Base-by-base conservation (phyloP, 371 early-diverging fungal species). In the Chytridium lagenaria region DNA sequence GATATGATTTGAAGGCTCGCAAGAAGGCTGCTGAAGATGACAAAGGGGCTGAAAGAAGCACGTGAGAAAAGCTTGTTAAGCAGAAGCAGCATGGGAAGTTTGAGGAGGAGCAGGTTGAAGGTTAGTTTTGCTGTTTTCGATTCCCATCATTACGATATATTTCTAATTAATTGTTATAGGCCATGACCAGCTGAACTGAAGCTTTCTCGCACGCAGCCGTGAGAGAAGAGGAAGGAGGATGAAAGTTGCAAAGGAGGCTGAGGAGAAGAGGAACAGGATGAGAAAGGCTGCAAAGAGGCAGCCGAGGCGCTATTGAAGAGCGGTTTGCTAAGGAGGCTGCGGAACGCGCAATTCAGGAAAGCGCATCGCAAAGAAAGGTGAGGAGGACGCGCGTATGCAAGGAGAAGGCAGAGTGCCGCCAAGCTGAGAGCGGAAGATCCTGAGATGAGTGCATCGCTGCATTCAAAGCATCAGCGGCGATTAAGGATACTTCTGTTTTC, bases 21-120 rank as follows among this genome's bases (percentile, higher is more conserved):
- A 77, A 72, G 39, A 52, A 70, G 59, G 59, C 68, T 26, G 50
- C 63, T 3, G 76, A 72, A 52, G 75, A 71, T n/a, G 68, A 52
- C 23, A n/a, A 63, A 71, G 61, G 50, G 52, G 37, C 30, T 66
- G 36, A 69, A 55, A 34, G 76, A 78, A 55, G 78, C 73, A 34
- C 28, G 22, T 23, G 79, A 70, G 26, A 77, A 44, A 77, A 78
- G 70, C 59, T 79, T 63, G 15, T 50, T 19, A 79, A 79, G 52
- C 79, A 79, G 67, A 39, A 79, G 65, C 78, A 70, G 80, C 39
- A 76, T 82, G 79, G 78, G 39, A 51, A 71, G 49, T 79, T 82
- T 69, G 82, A 82, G 61, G 82, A 82, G 71, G 75, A 79, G 51
- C 72, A 75, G n/a, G n/a, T n/a, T n/a, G n/a, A n/a, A n/a, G n/a